These are phyloP conservation scores for Neopestalotiopsis rosae DNA, from an alignment of 2,329 filamentous ascomycete genomes.

Conservation along the genomic window DNA sequence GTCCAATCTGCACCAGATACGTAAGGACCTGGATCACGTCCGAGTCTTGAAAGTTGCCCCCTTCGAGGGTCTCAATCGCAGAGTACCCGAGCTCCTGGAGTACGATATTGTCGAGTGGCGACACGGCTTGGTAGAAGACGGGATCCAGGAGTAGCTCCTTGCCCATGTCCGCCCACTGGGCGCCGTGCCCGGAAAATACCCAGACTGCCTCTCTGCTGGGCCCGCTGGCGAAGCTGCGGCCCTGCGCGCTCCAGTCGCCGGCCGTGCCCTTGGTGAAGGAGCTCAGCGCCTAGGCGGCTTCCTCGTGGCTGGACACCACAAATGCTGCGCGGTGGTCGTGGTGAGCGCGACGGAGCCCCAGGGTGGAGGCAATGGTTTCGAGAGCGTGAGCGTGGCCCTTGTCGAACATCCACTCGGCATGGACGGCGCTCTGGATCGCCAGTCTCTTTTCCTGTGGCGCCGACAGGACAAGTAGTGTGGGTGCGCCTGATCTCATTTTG, in stretches of 20 bases:
- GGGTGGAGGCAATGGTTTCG: constrained; percentile 4
- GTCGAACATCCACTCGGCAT: constrained; percentile 3
- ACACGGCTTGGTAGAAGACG: constrained; percentile 33
- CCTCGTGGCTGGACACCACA: constrained; percentile 2
- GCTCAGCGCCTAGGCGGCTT: constrained; percentile 1
- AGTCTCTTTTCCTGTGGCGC: constrained; percentile 18
- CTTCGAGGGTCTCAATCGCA: constrained; percentile 22
- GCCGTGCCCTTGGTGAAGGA: background rate
- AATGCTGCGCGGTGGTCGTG: constrained; percentile 15
- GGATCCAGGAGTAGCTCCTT: constrained; percentile 37
- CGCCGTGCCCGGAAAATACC: constrained; percentile 50
- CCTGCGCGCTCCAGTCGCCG: no score
- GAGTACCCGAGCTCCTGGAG: constrained; percentile 29
- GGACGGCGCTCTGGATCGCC: background rate
- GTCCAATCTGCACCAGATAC: constrained; percentile 41
- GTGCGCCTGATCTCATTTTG: background rate
- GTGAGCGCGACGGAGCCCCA: constrained; percentile 17
- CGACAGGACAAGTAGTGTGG: constrained; percentile 9
- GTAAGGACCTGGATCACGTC: constrained; percentile 39
- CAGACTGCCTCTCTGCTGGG: constrained; percentile 30
- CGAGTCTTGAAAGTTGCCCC: constrained; percentile 29
- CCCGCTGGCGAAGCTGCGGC: constrained; percentile 20
- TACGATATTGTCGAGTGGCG: constrained; percentile 32
- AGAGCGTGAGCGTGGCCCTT: background rate
- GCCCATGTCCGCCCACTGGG: constrained; percentile 48